These are phyloP conservation scores for Malus fusca DNA, from an alignment of 306 rosid species.

Conservation along the genomic window DNA sequence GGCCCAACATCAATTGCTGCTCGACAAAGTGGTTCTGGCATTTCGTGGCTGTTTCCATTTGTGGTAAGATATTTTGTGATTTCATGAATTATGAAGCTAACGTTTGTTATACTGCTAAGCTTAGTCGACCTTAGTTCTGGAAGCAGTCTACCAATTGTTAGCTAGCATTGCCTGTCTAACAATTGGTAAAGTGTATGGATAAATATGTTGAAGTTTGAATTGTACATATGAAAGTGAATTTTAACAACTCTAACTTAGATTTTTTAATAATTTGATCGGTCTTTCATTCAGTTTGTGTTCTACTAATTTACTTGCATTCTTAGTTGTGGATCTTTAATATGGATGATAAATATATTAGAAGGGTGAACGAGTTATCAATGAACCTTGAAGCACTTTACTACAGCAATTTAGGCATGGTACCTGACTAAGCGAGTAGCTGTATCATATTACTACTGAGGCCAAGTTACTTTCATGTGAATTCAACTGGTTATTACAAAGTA, in stretches of 20 bases:
- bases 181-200: neutral
- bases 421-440: neutral
- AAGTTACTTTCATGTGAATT: conserved; percentile 1
- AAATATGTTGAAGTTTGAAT: neutral
- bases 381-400: neutral
- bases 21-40: conserved; percentile 92
- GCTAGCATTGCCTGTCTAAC: no score
- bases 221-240: neutral
- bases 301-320: neutral
- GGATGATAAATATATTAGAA: neutral
- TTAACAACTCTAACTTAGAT: neutral
- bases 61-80: conserved; percentile 52
- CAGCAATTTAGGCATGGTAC: neutral
- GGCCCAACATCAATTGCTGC: conserved; percentile 98
- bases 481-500: conserved; percentile 1
- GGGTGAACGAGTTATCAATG: neutral
- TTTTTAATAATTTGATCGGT: neutral
- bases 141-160: conserved; percentile 1
- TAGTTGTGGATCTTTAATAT: conserved; percentile 5
- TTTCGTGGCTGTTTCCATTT: conserved; percentile 95
- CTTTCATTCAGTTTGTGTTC: neutral
- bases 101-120: conserved; percentile 1
- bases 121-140: neutral
- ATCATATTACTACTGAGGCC: neutral
- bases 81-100: conserved; percentile 12